Base-by-base conservation (phyloP, 2,329 filamentous ascomycete species). In the Ilyonectria destructans region DNA sequence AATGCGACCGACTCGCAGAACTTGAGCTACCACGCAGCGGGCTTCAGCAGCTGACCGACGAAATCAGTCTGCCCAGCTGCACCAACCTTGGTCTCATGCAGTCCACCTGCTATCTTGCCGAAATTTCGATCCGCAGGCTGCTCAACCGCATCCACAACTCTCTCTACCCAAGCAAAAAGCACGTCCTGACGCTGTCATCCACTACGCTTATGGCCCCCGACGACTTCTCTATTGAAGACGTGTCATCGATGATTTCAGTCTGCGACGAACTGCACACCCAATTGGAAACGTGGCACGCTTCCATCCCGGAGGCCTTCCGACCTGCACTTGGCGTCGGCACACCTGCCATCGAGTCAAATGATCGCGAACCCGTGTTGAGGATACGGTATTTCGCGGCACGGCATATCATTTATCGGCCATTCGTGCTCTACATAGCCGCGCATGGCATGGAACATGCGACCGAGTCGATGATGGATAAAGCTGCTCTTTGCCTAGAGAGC, bases 91-190 rank as follows among this genome's bases (percentile, higher is more conserved):
- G 69, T 9, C 60, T 67, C 8, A 69, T 73, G 69, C 71, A 72
- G 26, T 76, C 75, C 1, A 78, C 75, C 0, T 67, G 72, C 58
- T 80, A 78, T 48, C 74, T 80, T 3, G 79, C 78, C 3, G 79
- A 80, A 49, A 80, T 79, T 15, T 77, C 78, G 0, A 75, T 80
- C 23, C 73, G 79, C 4, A 67, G 78, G 2, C 68, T 80, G 8
- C 73, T 80, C 6, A 80, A 80, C 56, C 75, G 79, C n/a, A 76
- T 79, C 19, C 78, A 80, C 57, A 78, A 77, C 59, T 78, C 77
- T 1, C 69, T 80, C 4, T 80, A 79, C 40, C 75, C 77, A 6
- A 60, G 70, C 13, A 75, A 78, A 51, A 70, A 74, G 23, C 65
- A 74, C 29, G 65, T 73, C 7, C 67, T 79, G 7, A 66, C 71